A percentile compares a stretch with the other conserved stretches of the same genome.
Conservation (phyloP, 2,329 filamentous ascomycete species). For the Hymenoscyphus fructigenus region DNA sequence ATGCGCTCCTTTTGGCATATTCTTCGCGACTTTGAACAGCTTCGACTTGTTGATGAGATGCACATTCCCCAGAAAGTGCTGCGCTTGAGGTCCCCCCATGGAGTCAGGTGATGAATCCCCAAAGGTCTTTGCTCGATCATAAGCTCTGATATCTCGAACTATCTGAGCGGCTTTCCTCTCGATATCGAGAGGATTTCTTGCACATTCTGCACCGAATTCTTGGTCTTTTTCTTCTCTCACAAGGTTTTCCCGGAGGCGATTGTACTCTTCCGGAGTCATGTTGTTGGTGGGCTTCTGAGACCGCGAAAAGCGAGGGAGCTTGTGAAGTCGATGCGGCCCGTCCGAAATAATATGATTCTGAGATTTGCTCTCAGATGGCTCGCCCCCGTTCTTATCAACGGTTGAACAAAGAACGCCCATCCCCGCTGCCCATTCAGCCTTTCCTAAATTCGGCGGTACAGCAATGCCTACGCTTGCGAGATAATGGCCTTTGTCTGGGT, state of each 20-base stretch:
- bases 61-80: slow-evolving; percentile 59
- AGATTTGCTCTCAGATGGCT: slow-evolving; percentile 26
- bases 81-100: slow-evolving; percentile 39
- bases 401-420: slow-evolving; percentile 34
- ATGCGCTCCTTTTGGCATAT: slow-evolving; percentile 70
- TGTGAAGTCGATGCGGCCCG: slow-evolving; percentile 27
- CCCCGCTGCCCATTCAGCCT: slow-evolving; percentile 20
- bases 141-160: slow-evolving; percentile 32
- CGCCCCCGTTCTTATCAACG: slow-evolving; percentile 32
- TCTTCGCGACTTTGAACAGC: slow-evolving; percentile 55
- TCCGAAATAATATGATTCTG: slow-evolving; percentile 19
- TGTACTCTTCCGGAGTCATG: slow-evolving; percentile 25
- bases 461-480: slow-evolving; percentile 16
- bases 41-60: slow-evolving; percentile 54
- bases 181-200: slow-evolving; percentile 25
- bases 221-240: slow-evolving; percentile 26
- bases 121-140: slow-evolving; percentile 33
- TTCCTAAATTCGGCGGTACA: slow-evolving; percentile 12
- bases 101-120: slow-evolving; percentile 20
- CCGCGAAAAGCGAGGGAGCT: slow-evolving; percentile 28
- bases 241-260: slow-evolving; percentile 25
- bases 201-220: slow-evolving; percentile 34
- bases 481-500: slow-evolving; percentile 1
- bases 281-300: slow-evolving; percentile 23
- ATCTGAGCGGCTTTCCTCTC: slow-evolving; percentile 33